Evolutionary conservation across 257 asterid genomes (phyloP).

Genomic region (Lycium ferocissimum): DNA sequence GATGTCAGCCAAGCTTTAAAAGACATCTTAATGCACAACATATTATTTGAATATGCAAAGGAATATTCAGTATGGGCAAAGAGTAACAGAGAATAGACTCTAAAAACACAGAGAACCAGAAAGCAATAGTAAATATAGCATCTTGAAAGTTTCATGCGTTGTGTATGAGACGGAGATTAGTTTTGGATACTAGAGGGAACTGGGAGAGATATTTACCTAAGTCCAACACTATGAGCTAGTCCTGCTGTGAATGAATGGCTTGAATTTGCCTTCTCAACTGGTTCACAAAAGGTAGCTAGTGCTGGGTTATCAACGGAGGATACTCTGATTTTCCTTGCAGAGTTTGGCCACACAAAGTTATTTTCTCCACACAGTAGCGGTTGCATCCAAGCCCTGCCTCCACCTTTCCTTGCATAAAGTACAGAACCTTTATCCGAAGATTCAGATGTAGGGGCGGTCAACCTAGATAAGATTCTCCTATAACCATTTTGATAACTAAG

Average conservation of each 20-base stretch:
- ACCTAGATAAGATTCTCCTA: slow-evolving; percentile 56
- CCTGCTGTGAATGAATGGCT: slow-evolving; percentile 92
- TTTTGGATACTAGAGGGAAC: background rate
- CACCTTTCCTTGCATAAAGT: slow-evolving; percentile 66
- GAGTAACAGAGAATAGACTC: background rate
- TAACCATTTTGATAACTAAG: slow-evolving; percentile 62
- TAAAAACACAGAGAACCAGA: background rate
- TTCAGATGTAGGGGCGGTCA: slow-evolving; percentile 43
- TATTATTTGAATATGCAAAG: background rate
- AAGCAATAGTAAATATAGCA: background rate
- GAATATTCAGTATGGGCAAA: background rate
- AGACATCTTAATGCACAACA: background rate
- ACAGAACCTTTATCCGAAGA: slow-evolving; percentile 66
- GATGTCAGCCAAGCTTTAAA: background rate
- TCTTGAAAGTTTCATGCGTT: background rate
- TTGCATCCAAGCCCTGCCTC: slow-evolving; percentile 84
- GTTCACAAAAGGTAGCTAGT: slow-evolving; percentile 87
- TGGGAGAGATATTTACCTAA: slow-evolving; percentile 46
- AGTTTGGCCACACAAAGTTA: slow-evolving; percentile 72
- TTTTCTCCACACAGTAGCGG: slow-evolving; percentile 57
- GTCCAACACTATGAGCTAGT: slow-evolving; percentile 80
- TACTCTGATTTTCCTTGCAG: slow-evolving; percentile 61
- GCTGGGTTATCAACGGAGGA: slow-evolving; percentile 75
- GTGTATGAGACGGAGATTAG: background rate
- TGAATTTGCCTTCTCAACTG: slow-evolving; percentile 84